Base-by-base conservation (phyloP, 1,284 basidiomycete genomes). In the Melampsora americana region DNA sequence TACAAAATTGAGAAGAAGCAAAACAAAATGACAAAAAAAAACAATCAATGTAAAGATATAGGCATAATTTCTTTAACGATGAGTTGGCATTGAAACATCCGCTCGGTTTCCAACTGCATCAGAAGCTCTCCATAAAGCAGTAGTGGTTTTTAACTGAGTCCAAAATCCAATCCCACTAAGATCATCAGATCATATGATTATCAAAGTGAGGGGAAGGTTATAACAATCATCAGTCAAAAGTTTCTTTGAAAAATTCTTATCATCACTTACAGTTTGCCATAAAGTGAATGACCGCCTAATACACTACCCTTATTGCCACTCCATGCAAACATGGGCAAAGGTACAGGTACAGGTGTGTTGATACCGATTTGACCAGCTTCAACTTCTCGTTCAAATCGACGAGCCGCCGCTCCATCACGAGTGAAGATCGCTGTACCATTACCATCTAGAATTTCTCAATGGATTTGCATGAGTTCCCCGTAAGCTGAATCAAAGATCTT, bases 341-440 rank as follows among this genome's bases (percentile, higher is more conserved):
- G 80, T 78, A 85, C 79, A 68, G 95, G 90, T 81, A 96, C 92
- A 61, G 95, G 90, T 1, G 95, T 91, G 82, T 99, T 98, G 84
- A 99, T 89, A 60, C 84, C 84, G 42, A 84, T 80, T 84, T 98
- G 93, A 59, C 95, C 95, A 68, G 93, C 90, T 79, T 97, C 92
- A 77, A 95, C 89, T 77, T 90, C 87, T 62, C 86, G 87, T 85
- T 99, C 95, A 79, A 96, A 99, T 84, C 92, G 92, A 78, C 95
- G 89, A 26, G 93, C 95, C 7, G 93, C 93, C 42, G 95, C 91
- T n/a, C 95, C 95, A 66, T 91, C 93, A 84, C 95, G 92, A 42
- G 95, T 99, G 83, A 97, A 98, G 82, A 97, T 93, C 28, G 93
- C 92, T n/a, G 93, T 89, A 39, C 95, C 95, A 82, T 98, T 98